phyloP scores from a whole-genome alignment of 306 rosid species.

The Fragaria ananassa region DNA sequence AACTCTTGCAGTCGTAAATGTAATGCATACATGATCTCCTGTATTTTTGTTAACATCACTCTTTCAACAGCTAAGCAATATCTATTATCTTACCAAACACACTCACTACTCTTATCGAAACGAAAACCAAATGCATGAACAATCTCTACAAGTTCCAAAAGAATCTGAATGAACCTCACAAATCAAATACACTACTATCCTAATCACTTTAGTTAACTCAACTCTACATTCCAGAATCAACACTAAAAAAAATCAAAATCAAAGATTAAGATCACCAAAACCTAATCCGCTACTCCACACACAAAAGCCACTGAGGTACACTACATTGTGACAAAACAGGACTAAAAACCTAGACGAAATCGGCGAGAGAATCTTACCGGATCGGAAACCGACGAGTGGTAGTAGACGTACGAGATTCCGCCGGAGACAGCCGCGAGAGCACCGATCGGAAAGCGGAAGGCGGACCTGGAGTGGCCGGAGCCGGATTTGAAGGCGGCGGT shows the following conservation, averaged over 20 bases:
- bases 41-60: not conserved
- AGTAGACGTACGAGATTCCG: conserved; percentile 67
- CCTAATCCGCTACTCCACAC: not conserved
- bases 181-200: not conserved
- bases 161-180: not conserved
- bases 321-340: not conserved
- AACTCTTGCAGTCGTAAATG: too few relatives aligned
- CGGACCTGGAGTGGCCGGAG: conserved; percentile 44
- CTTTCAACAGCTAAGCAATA: not conserved
- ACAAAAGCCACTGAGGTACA: not conserved
- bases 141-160: not conserved
- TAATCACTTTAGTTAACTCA: not conserved
- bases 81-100: not conserved
- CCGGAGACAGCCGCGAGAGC: conserved; percentile 82
- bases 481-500: conserved; percentile 17
- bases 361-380: conserved; percentile 39
- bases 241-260: not conserved
- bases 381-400: conserved; percentile 50
- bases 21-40: not conserved
- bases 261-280: not conserved
- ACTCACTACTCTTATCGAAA: not conserved
- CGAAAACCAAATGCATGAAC: too few relatives aligned
- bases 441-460: conserved; percentile 57
- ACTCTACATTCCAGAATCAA: not conserved
- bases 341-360: conserved; percentile 19